These are phyloP conservation scores for Trichoderma sp. DNA, from an alignment of 2,329 filamentous ascomycete species.

Conservation along the genomic window DNA sequence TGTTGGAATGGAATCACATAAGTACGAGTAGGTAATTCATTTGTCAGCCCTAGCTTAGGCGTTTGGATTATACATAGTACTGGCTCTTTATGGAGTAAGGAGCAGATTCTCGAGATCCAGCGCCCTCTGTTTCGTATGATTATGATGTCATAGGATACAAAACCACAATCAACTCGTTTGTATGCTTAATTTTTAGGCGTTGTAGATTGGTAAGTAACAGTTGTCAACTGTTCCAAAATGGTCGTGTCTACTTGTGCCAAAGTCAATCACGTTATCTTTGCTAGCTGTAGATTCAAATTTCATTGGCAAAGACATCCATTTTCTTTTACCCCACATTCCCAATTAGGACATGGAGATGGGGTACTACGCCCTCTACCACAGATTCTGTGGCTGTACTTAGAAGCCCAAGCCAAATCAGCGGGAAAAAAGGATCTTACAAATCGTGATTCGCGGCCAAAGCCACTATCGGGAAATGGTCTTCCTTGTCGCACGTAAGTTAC, in stretches of 20 bases:
- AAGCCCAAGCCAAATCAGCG: neutral
- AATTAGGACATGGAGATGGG: neutral
- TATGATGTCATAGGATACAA: too few relatives aligned
- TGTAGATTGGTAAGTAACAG: too few relatives aligned
- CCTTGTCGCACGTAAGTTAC: neutral
- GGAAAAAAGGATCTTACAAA: neutral
- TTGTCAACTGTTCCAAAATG: neutral
- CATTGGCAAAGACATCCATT: neutral
- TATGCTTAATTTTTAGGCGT: too few relatives aligned
- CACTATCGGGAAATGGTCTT: neutral
- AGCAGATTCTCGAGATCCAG: too few relatives aligned
- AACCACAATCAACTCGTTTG: too few relatives aligned
- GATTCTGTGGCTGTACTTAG: neutral
- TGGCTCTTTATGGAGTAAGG: too few relatives aligned
- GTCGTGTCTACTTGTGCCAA: neutral
- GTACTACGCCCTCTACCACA: neutral
- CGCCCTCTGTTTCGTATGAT: too few relatives aligned
- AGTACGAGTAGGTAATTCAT: neutral
- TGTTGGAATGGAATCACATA: neutral
- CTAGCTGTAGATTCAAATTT: neutral
- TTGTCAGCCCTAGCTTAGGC: neutral
- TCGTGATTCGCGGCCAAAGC: neutral
- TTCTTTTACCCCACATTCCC: neutral
- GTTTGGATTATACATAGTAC: neutral
- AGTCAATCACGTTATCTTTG: neutral